phyloP scores from a whole-genome alignment of 148 eudicot species.

The Selenicereus undatus region DNA sequence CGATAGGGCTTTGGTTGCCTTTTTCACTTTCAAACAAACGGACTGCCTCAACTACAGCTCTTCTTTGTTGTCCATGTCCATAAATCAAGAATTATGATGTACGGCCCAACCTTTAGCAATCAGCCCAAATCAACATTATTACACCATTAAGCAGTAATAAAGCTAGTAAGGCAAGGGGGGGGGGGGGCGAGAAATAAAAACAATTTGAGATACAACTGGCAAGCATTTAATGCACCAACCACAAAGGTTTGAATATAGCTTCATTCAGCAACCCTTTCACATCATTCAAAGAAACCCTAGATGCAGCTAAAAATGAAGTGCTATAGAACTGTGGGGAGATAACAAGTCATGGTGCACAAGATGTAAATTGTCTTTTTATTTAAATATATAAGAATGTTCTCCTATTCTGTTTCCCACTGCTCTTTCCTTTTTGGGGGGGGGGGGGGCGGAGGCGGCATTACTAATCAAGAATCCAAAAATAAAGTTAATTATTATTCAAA shows the following conservation, averaged over 20 bases:
- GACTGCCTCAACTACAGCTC: constrained; percentile 86
- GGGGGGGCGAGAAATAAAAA: not conserved
- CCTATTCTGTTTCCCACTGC: too few species aligned
- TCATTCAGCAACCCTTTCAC: not conserved
- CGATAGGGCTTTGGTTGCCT: constrained; percentile 30
- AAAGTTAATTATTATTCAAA: too few species aligned
- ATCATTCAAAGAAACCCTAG: not conserved
- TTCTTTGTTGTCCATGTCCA: constrained; percentile 95
- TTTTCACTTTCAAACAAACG: constrained; percentile 57
- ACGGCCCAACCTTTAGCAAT: constrained; percentile 62
- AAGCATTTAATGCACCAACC: not conserved
- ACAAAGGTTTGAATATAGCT: not conserved
- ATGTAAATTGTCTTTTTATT: too few species aligned
- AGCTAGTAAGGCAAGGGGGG: not conserved
- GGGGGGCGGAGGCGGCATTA: too few species aligned
- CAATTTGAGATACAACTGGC: not conserved
- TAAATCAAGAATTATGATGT: constrained; percentile 79
- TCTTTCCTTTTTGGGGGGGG: too few species aligned
- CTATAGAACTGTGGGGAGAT: not conserved
- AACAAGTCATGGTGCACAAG: not conserved
- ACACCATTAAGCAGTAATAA: not conserved
- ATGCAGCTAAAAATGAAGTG: not conserved
- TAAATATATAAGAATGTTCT: too few species aligned
- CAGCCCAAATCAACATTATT: not conserved
- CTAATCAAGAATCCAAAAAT: too few species aligned